Conservation (phyloP, 2,329 filamentous ascomycete genomes). For the Fusarium proliferatum region DNA sequence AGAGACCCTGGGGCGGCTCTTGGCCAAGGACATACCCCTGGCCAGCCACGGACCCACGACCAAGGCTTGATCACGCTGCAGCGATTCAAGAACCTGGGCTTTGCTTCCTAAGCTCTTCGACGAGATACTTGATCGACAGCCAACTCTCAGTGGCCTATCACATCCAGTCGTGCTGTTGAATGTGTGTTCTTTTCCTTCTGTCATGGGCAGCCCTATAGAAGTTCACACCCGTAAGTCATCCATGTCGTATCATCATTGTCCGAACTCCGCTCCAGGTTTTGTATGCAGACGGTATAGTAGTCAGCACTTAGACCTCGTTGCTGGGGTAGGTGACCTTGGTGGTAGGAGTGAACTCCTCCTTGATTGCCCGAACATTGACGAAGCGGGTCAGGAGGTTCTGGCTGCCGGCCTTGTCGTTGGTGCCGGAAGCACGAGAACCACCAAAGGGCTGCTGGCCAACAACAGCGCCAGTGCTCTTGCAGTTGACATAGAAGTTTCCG, state of each 20-base stretch:
- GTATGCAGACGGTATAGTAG: background rate
- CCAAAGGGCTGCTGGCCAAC: constrained; percentile 80
- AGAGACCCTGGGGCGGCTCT: constrained; percentile 33
- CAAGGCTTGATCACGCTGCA: constrained; percentile 20
- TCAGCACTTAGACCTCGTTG: constrained; percentile 67
- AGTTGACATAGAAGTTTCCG: constrained; percentile 89
- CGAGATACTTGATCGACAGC: constrained; percentile 14
- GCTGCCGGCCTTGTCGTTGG: constrained; percentile 79
- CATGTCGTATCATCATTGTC: constrained; percentile 21
- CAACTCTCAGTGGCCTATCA: background rate
- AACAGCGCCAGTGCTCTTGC: constrained; percentile 80
- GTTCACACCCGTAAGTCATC: constrained; percentile 10
- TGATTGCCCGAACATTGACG: constrained; percentile 74
- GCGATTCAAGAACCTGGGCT: constrained; percentile 36
- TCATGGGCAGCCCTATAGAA: constrained; percentile 11
- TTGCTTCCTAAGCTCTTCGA: constrained; percentile 2
- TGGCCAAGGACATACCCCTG: constrained; percentile 30
- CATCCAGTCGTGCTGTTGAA: constrained; percentile 15
- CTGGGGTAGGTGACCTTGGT: constrained; percentile 75
- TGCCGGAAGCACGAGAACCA: constrained; percentile 74
- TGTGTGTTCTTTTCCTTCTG: constrained; percentile 7
- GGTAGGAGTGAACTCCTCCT: constrained; percentile 78
- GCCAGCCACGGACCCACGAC: constrained; percentile 25
- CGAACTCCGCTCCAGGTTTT: background rate
- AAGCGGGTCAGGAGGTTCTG: constrained; percentile 72